Conservation (phyloP, 2,329 filamentous ascomycete species). For the Diaporthe nobilis region DNA sequence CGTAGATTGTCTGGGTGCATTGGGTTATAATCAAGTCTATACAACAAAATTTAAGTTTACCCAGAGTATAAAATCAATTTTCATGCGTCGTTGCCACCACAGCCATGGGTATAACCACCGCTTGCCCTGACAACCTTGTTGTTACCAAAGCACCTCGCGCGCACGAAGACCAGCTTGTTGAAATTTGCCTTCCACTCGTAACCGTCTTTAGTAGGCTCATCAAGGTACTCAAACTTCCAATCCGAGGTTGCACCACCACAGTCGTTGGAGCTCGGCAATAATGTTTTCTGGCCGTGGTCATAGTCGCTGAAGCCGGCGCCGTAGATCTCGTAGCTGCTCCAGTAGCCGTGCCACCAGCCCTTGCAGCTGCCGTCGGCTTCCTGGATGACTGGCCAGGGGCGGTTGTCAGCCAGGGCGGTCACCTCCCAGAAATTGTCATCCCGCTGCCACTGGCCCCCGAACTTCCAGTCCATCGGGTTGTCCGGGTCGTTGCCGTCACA, state of each 20-base stretch:
- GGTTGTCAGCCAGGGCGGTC: neutral
- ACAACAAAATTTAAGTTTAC: neutral
- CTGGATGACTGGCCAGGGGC: neutral
- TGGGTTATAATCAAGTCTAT: neutral
- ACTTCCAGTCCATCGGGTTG: neutral
- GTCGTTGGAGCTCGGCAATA: neutral
- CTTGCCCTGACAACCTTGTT: neutral
- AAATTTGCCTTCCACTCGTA: conserved; percentile 2
- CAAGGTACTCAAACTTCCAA: neutral
- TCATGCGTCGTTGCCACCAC: neutral
- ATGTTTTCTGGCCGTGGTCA: neutral
- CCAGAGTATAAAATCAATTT: neutral
- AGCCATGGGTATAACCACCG: neutral
- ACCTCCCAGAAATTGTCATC: neutral
- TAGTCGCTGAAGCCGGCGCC: neutral
- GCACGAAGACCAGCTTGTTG: neutral
- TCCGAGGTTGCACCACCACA: neutral
- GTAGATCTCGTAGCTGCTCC: neutral
- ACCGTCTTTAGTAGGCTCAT: neutral
- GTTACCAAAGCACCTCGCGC: neutral
- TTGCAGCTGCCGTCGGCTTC: neutral
- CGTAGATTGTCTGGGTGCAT: no score
- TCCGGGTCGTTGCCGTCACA: neutral
- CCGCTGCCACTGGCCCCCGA: neutral
- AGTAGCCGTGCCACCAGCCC: neutral